Evolutionary conservation across 2,329 filamentous ascomycete genomes (phyloP), one percentile per base, ranked within the genome.

Genomic region (Colletotrichum sublineola): DNA sequence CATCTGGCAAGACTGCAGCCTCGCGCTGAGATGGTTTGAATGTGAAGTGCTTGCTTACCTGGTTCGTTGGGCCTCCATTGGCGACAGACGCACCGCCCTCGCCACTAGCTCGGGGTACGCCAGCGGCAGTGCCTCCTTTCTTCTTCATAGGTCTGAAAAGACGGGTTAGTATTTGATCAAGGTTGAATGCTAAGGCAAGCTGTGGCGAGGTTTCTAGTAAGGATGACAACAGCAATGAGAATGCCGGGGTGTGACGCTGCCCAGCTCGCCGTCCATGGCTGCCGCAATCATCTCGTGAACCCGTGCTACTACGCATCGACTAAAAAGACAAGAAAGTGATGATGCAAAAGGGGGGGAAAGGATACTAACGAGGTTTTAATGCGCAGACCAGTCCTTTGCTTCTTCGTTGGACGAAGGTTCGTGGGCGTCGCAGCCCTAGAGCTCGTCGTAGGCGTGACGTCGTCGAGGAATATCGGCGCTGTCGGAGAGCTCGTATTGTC

Each of bases 101-200:
- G 81, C 90, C 90, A 84, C 87, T 87, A 76, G 86, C 83, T 77
- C 90, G 89, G 79, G 92, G 88, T 79, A 93, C 86, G 77, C 92
- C 93, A 80, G 91, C 91, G 76, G 90, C 88, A 75, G 90, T 89
- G 76, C 90, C 89, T 73, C 87, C 86, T 81, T 92, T 92, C 84
- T 93, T 94, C 85, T 95, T 95, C 81, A 92, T 87, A 56, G 93
- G 93, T 76, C 93, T 95, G 79, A 61, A 75, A 50, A 73, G 38
- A 38, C n/a, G 24, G 20, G 40, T 73, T 24, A 71, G 69, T 58
- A 36, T 31, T 29, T 44, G 12, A 56, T 29, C 36, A 58, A 36
- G n/a, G 18, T 48, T 24, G 48, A 55, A 15, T 40, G 29, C 38
- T 31, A 3, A 20, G 36, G 31, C n/a, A 46, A 52, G n/a, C 38